A percentile compares a stretch with the other conserved stretches of the same genome.
Conservation (phyloP, 805 yeast genomes). For the Metahyphopichia silvanorum region DNA sequence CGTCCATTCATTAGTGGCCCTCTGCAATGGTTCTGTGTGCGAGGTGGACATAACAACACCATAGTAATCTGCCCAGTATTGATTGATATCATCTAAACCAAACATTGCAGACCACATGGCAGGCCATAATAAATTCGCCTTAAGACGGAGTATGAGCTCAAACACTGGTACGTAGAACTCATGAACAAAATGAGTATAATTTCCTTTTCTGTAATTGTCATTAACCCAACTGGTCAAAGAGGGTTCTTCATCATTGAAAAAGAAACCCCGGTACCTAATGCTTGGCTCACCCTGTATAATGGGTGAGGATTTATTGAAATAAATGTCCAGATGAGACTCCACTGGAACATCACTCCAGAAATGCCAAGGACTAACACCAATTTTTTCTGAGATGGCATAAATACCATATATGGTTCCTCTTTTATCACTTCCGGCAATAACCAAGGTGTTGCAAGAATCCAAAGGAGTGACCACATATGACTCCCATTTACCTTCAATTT, state of each 20-base stretch:
- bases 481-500: slow-evolving; percentile 14
- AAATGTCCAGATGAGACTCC: slow-evolving; percentile 7
- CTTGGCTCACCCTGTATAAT: slow-evolving; percentile 12
- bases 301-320: slow-evolving; percentile 4
- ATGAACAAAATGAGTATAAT: slow-evolving; percentile 11
- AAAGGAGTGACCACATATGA: slow-evolving; percentile 8
- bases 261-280: slow-evolving; percentile 13
- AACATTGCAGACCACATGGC: slow-evolving; percentile 17
- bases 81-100: slow-evolving; percentile 13
- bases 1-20: slow-evolving; percentile 15
- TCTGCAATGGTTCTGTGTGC: slow-evolving; percentile 15
- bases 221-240: slow-evolving; percentile 13
- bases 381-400: slow-evolving; percentile 12
- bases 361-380: slow-evolving; percentile 15
- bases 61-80: slow-evolving; percentile 15
- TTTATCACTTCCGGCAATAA: slow-evolving; percentile 16
- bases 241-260: slow-evolving; percentile 15
- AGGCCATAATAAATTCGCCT: slow-evolving; percentile 15
- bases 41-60: slow-evolving; percentile 17
- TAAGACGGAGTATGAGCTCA: slow-evolving; percentile 11
- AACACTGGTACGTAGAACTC: slow-evolving; percentile 11
- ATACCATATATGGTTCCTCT: slow-evolving; percentile 14
- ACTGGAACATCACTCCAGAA: slow-evolving; percentile 13
- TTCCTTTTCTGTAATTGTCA: slow-evolving; percentile 9
- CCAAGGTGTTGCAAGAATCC: slow-evolving; percentile 7